Base-by-base conservation (phyloP, 345 rosid genomes). In the Hibiscus trionum region DNA sequence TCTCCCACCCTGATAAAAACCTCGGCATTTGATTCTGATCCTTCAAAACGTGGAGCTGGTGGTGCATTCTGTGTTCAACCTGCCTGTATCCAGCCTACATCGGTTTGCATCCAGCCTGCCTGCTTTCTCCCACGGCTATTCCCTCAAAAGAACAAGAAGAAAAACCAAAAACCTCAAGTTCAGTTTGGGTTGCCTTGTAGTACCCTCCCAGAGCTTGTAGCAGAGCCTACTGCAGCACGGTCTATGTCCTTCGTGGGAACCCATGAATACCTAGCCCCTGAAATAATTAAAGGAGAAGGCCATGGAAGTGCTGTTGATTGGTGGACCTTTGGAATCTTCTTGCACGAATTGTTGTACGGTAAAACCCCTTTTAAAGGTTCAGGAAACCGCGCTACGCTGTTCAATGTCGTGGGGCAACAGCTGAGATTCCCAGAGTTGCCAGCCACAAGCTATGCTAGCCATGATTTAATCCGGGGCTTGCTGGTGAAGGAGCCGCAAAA, bases 221-320 rank as follows among this genome's bases (percentile, higher is more conserved):
- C 99, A 15, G 97, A 95, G 76, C 99, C 99, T 4, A 86, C 95
- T 64, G 88, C 95, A 65, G 97, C 97, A 24, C 85, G 97, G 21
- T 95, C 99, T 31, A 95, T 95, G 99, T 95, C 99, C 59, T 95
- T 95, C 58, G 99, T 95, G 17, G 99, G 99, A 75, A 95, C 99
- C 63, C 99, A 95, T 12, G 99, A 95, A 81, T 95, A 95, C 85
- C 84, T 95, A 7, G 75, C 75, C 33, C 75, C 75, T 50, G 75
- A 72, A 62, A 72, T 72, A 26, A 72, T 72, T 29, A 94, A 90
- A 80, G 98, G 97, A 70, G 99, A 95, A 78, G 99, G 99, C 46
- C 99, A 95, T 31, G 97, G 99, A 56, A 92, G 99, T 76, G 97
- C 97, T 31, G 97, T 95, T 44, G 99, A 95, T 49, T 95, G 99